These are phyloP conservation scores for Rhodotorula diobovata DNA, from an alignment of 768 basidiomycete genomes.

Conservation along the genomic window DNA sequence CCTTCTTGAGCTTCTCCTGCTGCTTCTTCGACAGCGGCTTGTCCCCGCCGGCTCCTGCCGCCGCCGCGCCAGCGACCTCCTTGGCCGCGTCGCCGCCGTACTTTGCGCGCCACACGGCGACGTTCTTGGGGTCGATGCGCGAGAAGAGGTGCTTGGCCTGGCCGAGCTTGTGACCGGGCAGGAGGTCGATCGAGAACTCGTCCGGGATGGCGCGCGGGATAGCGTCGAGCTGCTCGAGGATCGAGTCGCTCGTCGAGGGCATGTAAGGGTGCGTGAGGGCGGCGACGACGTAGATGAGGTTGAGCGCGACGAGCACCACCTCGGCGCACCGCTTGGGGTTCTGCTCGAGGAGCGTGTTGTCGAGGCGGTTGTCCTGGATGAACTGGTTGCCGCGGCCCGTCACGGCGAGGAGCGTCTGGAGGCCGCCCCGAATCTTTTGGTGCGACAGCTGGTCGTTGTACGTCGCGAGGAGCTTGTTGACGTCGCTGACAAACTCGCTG, in stretches of 20 bases:
- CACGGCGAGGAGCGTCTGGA: conserved; percentile 82
- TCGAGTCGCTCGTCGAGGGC: conserved; percentile 77
- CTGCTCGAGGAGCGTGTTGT: conserved; percentile 77
- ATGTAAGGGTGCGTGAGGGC: conserved; percentile 90
- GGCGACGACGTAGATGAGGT: conserved; percentile 85
- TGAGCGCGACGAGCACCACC: conserved; percentile 81
- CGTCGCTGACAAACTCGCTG: conserved; percentile 64
- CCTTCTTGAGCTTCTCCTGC: conserved; percentile 37
- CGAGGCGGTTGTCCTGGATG: conserved; percentile 85
- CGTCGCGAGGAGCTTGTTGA: conserved; percentile 71
- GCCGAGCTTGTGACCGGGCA: conserved; percentile 78
- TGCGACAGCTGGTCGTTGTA: conserved; percentile 85
- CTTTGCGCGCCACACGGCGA: conserved; percentile 69
- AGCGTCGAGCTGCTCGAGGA: conserved; percentile 81
- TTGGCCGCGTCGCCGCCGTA: conserved; percentile 62
- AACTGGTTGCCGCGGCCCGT: conserved; percentile 87
- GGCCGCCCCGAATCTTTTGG: conserved; percentile 80
- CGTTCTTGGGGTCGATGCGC: conserved; percentile 86
- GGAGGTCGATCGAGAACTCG: conserved; percentile 63
- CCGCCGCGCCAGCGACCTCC: conserved; percentile 33
- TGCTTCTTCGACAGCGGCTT: conserved; percentile 23
- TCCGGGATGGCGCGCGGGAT: conserved; percentile 74
- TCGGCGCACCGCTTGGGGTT: conserved; percentile 81
- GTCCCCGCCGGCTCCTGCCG: conserved; percentile 3
- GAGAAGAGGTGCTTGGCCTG: conserved; percentile 86